Conservation (phyloP, 345 rosid genomes). For the Moricandia arvensis region DNA sequence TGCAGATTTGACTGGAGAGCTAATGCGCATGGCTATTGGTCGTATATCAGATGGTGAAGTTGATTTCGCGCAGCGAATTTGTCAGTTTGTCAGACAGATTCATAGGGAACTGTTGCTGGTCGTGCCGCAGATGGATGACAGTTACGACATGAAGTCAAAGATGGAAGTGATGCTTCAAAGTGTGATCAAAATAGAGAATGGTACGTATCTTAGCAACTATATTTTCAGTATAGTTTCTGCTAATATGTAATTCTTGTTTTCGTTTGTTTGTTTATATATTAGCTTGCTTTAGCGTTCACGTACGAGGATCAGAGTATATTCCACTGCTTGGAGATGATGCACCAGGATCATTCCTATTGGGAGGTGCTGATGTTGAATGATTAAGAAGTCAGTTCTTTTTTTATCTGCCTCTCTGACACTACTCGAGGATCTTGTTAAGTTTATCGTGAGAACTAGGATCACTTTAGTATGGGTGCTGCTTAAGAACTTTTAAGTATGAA, state of each 20-base stretch:
- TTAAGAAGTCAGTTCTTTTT: not conserved
- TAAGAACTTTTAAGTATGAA: not conserved
- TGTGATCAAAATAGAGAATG: slow-evolving; percentile 86
- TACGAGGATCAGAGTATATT: slow-evolving; percentile 81
- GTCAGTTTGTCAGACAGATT: slow-evolving; percentile 74
- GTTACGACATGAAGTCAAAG: slow-evolving; percentile 80
- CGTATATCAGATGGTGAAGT: slow-evolving; percentile 87
- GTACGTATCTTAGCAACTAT: slow-evolving; percentile 38
- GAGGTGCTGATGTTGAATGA: slow-evolving; percentile 53
- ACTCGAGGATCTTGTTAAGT: slow-evolving; percentile 12
- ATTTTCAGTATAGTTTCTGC: not conserved
- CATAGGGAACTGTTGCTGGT: slow-evolving; percentile 73
- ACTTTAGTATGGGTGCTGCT: not conserved
- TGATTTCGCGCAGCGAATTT: slow-evolving; percentile 74
- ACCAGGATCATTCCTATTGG: slow-evolving; percentile 48
- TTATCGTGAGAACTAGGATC: not conserved
- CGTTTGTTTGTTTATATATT: slow-evolving; percentile 17
- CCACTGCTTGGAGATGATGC: slow-evolving; percentile 61
- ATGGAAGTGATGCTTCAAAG: slow-evolving; percentile 95
- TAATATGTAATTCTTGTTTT: slow-evolving; percentile 2
- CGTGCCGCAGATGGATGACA: slow-evolving; percentile 84
- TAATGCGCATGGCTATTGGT: slow-evolving; percentile 94
- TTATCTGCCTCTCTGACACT: not conserved
- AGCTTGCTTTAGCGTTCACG: slow-evolving; percentile 90
- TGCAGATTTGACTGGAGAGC: slow-evolving; percentile 97